Percentiles rank a stretch among this genome's conserved stretches.
Evolutionary conservation across 331 rosid genomes (phyloP).

Genomic region (Malus hybrid): DNA sequence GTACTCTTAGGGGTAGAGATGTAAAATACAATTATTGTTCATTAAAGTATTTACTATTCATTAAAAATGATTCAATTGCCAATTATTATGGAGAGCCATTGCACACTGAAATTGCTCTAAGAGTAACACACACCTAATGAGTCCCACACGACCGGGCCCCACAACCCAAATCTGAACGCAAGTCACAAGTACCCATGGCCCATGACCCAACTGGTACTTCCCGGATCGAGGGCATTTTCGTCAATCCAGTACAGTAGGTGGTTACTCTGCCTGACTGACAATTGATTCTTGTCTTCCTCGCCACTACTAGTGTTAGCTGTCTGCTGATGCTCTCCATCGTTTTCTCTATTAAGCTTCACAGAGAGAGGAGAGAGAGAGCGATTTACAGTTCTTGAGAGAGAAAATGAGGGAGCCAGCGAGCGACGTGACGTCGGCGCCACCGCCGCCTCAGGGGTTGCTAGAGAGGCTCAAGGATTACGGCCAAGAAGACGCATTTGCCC

Average conservation of each 20-base stretch:
- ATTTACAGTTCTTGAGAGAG: background rate
- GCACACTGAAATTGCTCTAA: too few species aligned
- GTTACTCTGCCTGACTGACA: background rate
- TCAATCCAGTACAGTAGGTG: background rate
- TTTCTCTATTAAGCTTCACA: background rate
- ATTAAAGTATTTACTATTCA: too few species aligned
- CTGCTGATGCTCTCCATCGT: background rate
- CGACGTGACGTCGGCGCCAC: slow-evolving; percentile 15
- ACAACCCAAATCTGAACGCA: background rate
- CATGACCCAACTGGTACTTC: background rate
- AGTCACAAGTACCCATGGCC: background rate
- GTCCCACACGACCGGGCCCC: background rate
- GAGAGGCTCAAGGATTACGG: slow-evolving; percentile 97
- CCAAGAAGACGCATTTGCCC: slow-evolving; percentile 84
- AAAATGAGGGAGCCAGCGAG: slow-evolving; percentile 39
- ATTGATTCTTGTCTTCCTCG: slow-evolving; percentile 11
- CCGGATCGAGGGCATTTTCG: background rate
- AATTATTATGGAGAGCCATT: too few species aligned
- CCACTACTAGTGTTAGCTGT: slow-evolving; percentile 10
- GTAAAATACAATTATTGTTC: too few species aligned
- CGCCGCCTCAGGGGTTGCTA: slow-evolving; percentile 55
- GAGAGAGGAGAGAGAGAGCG: background rate
- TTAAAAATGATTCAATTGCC: too few species aligned
- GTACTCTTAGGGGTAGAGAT: too few species aligned
- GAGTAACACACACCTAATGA: background rate